Base-by-base conservation (phyloP, 805 yeast genomes). In the Saccharomycopsis malanga region DNA sequence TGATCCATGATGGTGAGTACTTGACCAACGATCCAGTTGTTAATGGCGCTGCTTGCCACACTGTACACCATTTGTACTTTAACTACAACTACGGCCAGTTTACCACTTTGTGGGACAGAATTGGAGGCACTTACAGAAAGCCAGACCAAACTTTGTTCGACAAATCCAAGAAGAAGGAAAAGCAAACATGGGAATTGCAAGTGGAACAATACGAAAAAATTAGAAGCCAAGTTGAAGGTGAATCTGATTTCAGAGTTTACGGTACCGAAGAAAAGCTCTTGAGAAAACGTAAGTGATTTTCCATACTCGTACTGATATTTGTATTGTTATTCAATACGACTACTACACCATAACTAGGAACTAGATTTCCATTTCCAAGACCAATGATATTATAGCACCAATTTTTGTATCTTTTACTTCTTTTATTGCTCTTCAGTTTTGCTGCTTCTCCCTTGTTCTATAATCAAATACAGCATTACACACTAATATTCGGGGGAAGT, bases 41-140 rank as follows among this genome's bases (percentile, higher is more conserved):
- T 56, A 93, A 93, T 66, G 98, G 98, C 59, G 89, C 98, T 15
- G 98, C 98, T 4, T 91, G 98, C 67, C 98, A 93, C 70, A 89
- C 98, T 1, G 81, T 91, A 41, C 98, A 93, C 67, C 98, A 93
- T 63, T 69, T 93, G 57, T 93, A 93, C 69, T 93, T 93, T 79
- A 91, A 91, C 73, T 93, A 93, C 70, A 93, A 93, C 72, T 93
- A 89, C 63, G 98, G 98, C 34, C 98, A 93, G 69, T 93, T 91
- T 71, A 89, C 98, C 40, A 93, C 98, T 15, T 71, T 93, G 55
- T 93, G 98, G 98, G 98, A 93, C 65, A 82, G 98, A 68, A 68
- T 93, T 49, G 98, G 98, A 44, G 84, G 88, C 40, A 79, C 95
- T 23, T 89, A 93, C 69, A 83, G 98, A 68, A 77, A 79, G 58